Evolutionary conservation across 768 basidiomycete species (phyloP), one percentile per base, ranked within the genome.

Genomic region (Podaxis sp.): DNA sequence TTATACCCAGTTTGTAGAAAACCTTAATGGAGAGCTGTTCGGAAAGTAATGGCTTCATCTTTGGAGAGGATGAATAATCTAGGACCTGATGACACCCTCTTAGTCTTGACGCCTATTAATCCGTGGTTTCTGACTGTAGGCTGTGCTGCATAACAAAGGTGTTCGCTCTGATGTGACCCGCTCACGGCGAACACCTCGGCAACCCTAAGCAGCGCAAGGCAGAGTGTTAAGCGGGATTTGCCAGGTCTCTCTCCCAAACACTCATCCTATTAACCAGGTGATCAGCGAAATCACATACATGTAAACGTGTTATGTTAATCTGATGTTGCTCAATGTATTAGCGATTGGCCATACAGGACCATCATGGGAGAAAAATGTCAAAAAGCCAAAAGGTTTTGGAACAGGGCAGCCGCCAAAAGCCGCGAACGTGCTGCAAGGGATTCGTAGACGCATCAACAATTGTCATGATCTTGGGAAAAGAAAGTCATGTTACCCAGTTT

Each of bases 11-110:
- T 55, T 55, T 38, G 53, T 38, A 55, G 33, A 55, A 38, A 36
- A 38, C 53, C 53, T 17, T 37, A 55, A 55, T 37, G 49, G 49
- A 22, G 53, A 55, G 33, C 36, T 55, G 13, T 24, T 55, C 22
- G 38, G 2, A 37, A 24, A 36, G n/a, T 33, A 17, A 15, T 8
- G 19, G 51, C 2, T 29, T 33, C 33, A 33, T 33, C 33, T 33
- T 33, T 33, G 41, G n/a, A 15, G 15, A 33, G 27, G 27, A 25
- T 47, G 43, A 50, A 12, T 50, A 37, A 24, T 47, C 12, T 15
- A 51, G 58, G 58, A 59, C 58, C 57, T 59, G 58, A 59, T 59
- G 58, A 59, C 58, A 59, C 58, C 38, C 58, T 13, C 9, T 12
- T 8, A 8, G 13, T 50, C 19, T 50, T 12, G 24, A 24, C 13